phyloP scores from a whole-genome alignment of 2,329 filamentous ascomycete species.

The Aspergillus floridensis region DNA sequence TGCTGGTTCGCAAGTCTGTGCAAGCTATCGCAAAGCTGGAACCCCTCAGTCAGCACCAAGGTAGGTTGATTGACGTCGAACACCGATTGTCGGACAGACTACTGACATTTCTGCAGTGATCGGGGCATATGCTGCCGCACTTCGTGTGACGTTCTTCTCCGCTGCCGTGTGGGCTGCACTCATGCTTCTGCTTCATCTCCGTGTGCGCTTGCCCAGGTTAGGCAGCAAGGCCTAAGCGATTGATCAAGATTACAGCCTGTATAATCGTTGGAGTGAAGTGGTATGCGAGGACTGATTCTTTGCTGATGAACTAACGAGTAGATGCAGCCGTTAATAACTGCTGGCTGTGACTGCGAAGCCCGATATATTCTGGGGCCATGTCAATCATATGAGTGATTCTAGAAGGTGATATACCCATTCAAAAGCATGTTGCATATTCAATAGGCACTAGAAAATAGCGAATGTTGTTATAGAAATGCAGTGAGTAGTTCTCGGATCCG shows the following conservation, averaged over 20 bases:
- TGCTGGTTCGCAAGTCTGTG: conserved; percentile 52
- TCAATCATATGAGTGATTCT: not conserved
- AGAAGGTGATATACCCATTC: not conserved
- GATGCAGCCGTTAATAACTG: not conserved
- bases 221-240: conserved; percentile 22
- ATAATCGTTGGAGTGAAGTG: not conserved
- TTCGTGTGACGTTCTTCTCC: conserved; percentile 39
- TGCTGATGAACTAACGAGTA: not conserved
- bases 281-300: not conserved
- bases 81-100: not conserved
- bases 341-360: not conserved
- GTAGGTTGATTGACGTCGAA: conserved; percentile 27
- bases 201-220: conserved; percentile 35
- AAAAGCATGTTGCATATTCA: not conserved
- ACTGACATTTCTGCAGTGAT: conserved; percentile 33
- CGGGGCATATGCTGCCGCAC: conserved; percentile 35
- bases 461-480: not conserved
- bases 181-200: conserved; percentile 33
- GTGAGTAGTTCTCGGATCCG: not conserved
- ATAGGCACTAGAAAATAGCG: not conserved
- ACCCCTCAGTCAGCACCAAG: conserved; percentile 47
- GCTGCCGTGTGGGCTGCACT: conserved; percentile 36
- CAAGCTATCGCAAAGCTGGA: conserved; percentile 48
- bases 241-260: not conserved
- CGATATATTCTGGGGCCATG: not conserved